phyloP scores from a whole-genome alignment of 2,329 filamentous ascomycete genomes.

The Verruconis gallopava region DNA sequence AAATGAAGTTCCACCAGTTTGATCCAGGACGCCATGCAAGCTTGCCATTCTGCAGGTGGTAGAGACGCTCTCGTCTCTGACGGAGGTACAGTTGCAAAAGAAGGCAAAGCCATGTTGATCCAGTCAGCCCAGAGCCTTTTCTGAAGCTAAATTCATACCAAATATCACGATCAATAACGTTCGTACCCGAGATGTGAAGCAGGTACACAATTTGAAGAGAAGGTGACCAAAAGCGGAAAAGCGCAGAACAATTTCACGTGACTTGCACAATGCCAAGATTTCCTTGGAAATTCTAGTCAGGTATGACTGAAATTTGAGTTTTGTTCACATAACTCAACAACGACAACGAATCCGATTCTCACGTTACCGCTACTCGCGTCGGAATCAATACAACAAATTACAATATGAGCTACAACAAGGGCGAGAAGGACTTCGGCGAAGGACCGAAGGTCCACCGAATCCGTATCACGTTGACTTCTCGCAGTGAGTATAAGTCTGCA shows the following conservation, averaged over 20 bases:
- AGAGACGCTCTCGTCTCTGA: background rate
- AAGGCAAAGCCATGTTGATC: constrained; percentile 41
- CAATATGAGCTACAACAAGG: constrained; percentile 87
- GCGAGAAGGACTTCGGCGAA: constrained; percentile 82
- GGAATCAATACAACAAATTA: constrained; percentile 29
- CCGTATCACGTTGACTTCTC: constrained; percentile 82
- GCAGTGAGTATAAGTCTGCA: background rate
- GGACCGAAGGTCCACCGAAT: constrained; percentile 44
- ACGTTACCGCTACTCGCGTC: constrained; percentile 39
- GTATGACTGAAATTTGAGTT: too few species aligned
- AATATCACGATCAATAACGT: too few species aligned
- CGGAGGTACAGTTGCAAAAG: background rate
- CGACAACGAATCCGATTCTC: constrained; percentile 31
- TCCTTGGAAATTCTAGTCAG: too few species aligned
- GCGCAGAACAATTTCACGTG: background rate
- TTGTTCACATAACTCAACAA: constrained; percentile 9
- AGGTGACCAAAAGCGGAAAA: background rate
- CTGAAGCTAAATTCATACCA: too few species aligned
- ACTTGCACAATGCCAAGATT: too few species aligned
- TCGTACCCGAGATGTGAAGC: too few species aligned
- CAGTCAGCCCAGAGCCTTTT: too few species aligned
- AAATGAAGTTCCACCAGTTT: constrained; percentile 54
- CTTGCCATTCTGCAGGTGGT: constrained; percentile 56
- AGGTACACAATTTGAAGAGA: too few species aligned
- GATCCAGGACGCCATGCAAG: constrained; percentile 65